A percentile compares a stretch with the other conserved stretches of the same genome.
These are phyloP conservation scores for Hypoxylon cercidicola DNA, from an alignment of 495 filamentous ascomycete genomes.

Conservation along the genomic window DNA sequence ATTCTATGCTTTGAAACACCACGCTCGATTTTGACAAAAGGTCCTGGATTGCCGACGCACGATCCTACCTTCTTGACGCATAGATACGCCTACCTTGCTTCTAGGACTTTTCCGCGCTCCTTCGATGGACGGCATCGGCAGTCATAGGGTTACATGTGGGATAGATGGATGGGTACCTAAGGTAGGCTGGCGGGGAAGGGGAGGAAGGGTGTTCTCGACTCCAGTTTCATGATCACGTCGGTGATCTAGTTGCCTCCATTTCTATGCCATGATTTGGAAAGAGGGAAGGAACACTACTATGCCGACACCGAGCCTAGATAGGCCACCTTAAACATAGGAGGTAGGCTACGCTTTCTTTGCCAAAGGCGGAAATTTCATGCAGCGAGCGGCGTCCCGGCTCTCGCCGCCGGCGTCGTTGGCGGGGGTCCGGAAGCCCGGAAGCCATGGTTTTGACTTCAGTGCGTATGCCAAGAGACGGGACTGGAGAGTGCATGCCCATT, in stretches of 20 bases:
- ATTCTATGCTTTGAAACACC: slow-evolving; percentile 28
- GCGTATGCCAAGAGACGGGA: no score
- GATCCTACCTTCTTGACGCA: no score
- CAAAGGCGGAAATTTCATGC: no score
- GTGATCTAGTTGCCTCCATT: background rate
- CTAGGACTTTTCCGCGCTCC: background rate
- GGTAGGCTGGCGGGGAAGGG: background rate
- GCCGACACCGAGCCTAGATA: no score
- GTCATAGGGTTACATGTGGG: background rate
- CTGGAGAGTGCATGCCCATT: no score
- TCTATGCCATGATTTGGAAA: background rate
- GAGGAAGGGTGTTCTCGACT: background rate
- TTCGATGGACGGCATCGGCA: slow-evolving; percentile 1
- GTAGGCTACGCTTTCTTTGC: no score
- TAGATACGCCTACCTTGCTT: slow-evolving; percentile 2
- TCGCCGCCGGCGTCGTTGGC: no score
- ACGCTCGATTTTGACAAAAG: slow-evolving; percentile 7
- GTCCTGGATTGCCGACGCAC: slow-evolving; percentile 21
- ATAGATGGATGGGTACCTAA: background rate
- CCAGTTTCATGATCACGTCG: background rate
- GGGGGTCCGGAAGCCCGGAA: no score
- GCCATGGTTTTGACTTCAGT: no score
- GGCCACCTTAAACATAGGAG: no score
- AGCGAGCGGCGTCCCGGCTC: no score
- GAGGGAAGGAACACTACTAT: background rate